A percentile compares a stretch with the other conserved stretches of the same genome.
These are phyloP conservation scores for Cladosporium phlei DNA, from an alignment of 2,329 filamentous ascomycete species.

Conservation along the genomic window DNA sequence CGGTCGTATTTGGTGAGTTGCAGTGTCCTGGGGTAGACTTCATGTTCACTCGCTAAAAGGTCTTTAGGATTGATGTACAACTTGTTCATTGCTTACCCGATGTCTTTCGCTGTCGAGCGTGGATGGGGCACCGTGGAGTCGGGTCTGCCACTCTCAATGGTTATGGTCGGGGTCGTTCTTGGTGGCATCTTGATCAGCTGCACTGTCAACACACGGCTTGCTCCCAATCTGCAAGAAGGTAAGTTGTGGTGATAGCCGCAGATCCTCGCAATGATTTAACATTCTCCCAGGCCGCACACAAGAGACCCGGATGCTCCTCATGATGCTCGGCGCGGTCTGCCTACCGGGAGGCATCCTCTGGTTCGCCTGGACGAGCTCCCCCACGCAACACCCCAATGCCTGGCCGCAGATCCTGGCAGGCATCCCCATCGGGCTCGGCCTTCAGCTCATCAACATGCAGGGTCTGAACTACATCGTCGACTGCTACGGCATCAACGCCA, in stretches of 20 bases:
- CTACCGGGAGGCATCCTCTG: slow-evolving; percentile 44
- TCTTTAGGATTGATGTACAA: slow-evolving; percentile 39
- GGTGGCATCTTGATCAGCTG: not conserved
- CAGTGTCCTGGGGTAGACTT: too few relatives aligned
- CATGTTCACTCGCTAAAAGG: too few relatives aligned
- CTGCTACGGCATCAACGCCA: slow-evolving; percentile 41
- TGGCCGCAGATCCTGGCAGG: slow-evolving; percentile 38
- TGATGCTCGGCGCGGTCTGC: slow-evolving; percentile 41
- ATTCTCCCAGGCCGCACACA: slow-evolving; percentile 28
- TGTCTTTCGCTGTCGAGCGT: slow-evolving; percentile 45
- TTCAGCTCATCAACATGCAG: slow-evolving; percentile 37
- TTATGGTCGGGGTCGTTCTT: not conserved
- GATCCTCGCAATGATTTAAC: slow-evolving; percentile 28
- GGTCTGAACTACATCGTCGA: slow-evolving; percentile 41
- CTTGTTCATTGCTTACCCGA: slow-evolving; percentile 50
- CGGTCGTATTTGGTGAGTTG: slow-evolving; percentile 39
- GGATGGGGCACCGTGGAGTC: slow-evolving; percentile 48
- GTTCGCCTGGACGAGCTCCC: slow-evolving; percentile 41
- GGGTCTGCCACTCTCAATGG: not conserved
- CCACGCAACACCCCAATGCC: slow-evolving; percentile 32
- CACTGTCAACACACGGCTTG: not conserved
- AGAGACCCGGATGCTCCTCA: slow-evolving; percentile 42
- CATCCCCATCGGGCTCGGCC: slow-evolving; percentile 35
- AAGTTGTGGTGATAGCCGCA: not conserved
- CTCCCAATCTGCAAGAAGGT: not conserved